A percentile compares a stretch with the other conserved stretches of the same genome.
These are phyloP conservation scores for Vachellia pachyceras DNA, from an alignment of 306 rosid genomes.

Conservation along the genomic window DNA sequence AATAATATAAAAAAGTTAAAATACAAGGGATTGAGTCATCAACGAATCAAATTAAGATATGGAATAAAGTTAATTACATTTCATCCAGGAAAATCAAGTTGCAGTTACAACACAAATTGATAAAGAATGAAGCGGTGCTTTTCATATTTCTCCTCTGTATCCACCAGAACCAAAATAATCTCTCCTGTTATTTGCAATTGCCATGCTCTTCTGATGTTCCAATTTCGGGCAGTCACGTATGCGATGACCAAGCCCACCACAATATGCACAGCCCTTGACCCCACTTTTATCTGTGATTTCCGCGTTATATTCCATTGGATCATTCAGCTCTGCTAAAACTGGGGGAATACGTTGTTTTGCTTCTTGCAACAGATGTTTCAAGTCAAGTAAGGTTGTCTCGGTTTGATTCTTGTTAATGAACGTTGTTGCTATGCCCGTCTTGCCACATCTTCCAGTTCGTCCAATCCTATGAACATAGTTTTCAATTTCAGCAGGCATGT, in stretches of 20 bases:
- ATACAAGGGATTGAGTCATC: no score
- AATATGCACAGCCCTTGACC: conserved; percentile 88
- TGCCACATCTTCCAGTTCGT: no score
- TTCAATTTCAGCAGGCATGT: no score
- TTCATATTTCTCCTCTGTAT: conserved; percentile 85
- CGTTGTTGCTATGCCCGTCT: no score
- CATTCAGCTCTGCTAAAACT: conserved; percentile 83
- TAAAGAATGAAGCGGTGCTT: neutral
- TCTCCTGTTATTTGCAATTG: conserved; percentile 77
- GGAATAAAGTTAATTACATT: neutral
- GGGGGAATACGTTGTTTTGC: conserved; percentile 98
- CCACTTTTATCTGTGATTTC: conserved; percentile 76
- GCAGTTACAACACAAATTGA: conserved; percentile 9
- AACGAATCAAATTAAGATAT: neutral
- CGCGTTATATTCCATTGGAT: conserved; percentile 86
- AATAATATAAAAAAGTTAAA: no score
- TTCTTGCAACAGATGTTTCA: conserved; percentile 95
- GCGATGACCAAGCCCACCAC: conserved; percentile 98
- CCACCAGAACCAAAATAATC: conserved; percentile 97
- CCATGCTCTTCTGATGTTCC: conserved; percentile 88
- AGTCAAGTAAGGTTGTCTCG: conserved; percentile 91
- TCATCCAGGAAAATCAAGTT: conserved; percentile 9
- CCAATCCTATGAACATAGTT: no score
- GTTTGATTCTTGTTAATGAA: no score
- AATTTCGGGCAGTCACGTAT: conserved; percentile 84